Percentiles rank a stretch among this genome's conserved stretches.
Evolutionary conservation across 768 basidiomycete genomes (phyloP).

Genomic region (Boletus pseudopeckii): DNA sequence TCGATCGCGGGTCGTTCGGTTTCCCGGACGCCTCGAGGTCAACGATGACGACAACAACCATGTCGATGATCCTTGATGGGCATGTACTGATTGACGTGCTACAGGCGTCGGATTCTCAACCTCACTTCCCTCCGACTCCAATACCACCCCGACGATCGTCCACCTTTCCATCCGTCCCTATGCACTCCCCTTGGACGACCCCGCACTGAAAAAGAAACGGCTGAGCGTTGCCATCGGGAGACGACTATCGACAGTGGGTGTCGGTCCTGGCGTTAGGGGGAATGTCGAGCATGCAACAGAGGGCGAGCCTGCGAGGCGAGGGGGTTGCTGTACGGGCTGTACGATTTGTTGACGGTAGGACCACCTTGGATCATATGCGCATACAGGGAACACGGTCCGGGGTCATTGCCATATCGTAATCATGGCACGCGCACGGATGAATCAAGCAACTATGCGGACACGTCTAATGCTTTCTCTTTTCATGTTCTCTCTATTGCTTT

Average conservation of each 20-base stretch:
- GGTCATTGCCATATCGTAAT: no score
- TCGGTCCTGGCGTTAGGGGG: background rate
- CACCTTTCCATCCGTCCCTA: conserved; percentile 70
- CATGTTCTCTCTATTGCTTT: background rate
- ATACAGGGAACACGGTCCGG: background rate
- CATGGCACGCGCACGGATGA: background rate
- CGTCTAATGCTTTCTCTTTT: background rate
- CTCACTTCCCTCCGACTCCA: conserved; percentile 28
- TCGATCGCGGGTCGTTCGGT: background rate
- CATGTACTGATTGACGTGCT: conserved; percentile 6
- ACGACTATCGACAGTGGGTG: conserved; percentile 15
- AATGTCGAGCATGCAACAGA: conserved; percentile 7
- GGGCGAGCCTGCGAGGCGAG: conserved; percentile 8
- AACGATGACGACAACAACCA: background rate
- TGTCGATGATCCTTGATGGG: background rate
- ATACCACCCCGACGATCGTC: conserved; percentile 55
- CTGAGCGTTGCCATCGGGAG: conserved; percentile 29
- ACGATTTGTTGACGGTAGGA: conserved; percentile 33
- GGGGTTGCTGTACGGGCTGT: conserved; percentile 39
- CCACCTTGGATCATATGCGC: background rate
- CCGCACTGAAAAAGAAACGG: conserved; percentile 49
- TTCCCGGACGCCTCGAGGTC: background rate
- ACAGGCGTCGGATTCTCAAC: conserved; percentile 33
- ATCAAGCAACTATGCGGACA: background rate
- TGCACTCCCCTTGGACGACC: conserved; percentile 47